Evolutionary conservation across 108 stramenopile species (phyloP).

Genomic region (Cyclostephanos tholiformis): DNA sequence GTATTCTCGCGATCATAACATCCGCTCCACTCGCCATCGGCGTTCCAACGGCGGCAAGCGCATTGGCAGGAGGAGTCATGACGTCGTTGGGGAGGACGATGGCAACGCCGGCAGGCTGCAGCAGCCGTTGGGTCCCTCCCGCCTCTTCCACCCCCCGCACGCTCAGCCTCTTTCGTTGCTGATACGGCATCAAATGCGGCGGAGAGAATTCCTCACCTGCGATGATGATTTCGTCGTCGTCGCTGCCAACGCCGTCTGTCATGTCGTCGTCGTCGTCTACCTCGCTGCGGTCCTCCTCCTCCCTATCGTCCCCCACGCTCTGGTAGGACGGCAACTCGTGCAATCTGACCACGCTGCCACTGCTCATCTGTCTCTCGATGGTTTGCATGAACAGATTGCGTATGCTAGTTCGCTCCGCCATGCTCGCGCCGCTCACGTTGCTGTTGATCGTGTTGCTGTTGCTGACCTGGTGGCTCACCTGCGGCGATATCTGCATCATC

Average conservation of each 20-base stretch:
- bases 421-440: background rate
- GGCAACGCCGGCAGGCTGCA: background rate
- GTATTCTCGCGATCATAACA: too few species aligned
- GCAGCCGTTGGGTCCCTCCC: background rate
- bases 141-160: background rate
- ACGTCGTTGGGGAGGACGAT: too few species aligned
- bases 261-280: background rate
- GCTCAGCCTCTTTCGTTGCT: conserved; percentile 51
- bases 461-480: conserved; percentile 2
- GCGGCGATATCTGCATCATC: background rate
- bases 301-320: conserved; percentile 3
- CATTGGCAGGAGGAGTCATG: too few species aligned
- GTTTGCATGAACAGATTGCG: conserved; percentile 16
- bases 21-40: too few species aligned
- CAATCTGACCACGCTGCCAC: conserved; percentile 42
- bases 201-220: conserved; percentile 1
- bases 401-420: background rate
- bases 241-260: too few species aligned
- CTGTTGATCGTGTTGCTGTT: conserved; percentile 12
- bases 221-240: background rate
- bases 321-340: conserved; percentile 13
- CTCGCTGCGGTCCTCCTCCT: too few species aligned
- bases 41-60: too few species aligned
- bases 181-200: conserved; percentile 58
- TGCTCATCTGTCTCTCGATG: conserved; percentile 10